Evolutionary conservation across 2,329 filamentous ascomycete species (phyloP).

Genomic region (Ascomycota sp.): DNA sequence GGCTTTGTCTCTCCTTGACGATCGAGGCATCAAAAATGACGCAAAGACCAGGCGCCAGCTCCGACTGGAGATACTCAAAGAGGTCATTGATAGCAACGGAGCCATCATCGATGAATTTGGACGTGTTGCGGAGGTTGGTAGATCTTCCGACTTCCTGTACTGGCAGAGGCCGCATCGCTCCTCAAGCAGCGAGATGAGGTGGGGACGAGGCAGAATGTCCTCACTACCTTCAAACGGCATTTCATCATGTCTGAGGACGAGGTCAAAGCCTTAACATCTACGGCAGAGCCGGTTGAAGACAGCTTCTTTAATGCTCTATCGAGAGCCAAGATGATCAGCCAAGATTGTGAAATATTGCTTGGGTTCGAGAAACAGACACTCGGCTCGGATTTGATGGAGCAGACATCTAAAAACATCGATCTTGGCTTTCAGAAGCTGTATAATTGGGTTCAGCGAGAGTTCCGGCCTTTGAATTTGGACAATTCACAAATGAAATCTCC

Average conservation of each 20-base stretch:
- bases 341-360: slow-evolving; percentile 73
- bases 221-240: slow-evolving; percentile 59
- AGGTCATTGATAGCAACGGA: slow-evolving; percentile 84
- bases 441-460: slow-evolving; percentile 84
- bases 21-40: slow-evolving; percentile 49
- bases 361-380: slow-evolving; percentile 78
- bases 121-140: background rate
- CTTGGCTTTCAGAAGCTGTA: slow-evolving; percentile 89
- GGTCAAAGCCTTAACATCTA: slow-evolving; percentile 51
- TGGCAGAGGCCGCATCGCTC: slow-evolving; percentile 58
- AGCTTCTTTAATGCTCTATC: slow-evolving; percentile 60
- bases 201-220: slow-evolving; percentile 59
- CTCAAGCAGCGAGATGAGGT: slow-evolving; percentile 53
- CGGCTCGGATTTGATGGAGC: slow-evolving; percentile 78
- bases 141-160: slow-evolving; percentile 29
- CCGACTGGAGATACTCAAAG: slow-evolving; percentile 67
- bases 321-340: slow-evolving; percentile 70
- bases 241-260: slow-evolving; percentile 77
- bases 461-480: slow-evolving; percentile 80
- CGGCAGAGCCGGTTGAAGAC: slow-evolving; percentile 66
- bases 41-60: slow-evolving; percentile 61
- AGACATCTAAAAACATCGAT: slow-evolving; percentile 71
- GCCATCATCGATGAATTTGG: slow-evolving; percentile 67
- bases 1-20: slow-evolving; percentile 59
- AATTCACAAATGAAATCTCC: slow-evolving; percentile 79